Evolutionary conservation across 768 basidiomycete genomes (phyloP), one percentile per base, ranked within the genome.

Genomic region (Fomitopsis serialis): DNA sequence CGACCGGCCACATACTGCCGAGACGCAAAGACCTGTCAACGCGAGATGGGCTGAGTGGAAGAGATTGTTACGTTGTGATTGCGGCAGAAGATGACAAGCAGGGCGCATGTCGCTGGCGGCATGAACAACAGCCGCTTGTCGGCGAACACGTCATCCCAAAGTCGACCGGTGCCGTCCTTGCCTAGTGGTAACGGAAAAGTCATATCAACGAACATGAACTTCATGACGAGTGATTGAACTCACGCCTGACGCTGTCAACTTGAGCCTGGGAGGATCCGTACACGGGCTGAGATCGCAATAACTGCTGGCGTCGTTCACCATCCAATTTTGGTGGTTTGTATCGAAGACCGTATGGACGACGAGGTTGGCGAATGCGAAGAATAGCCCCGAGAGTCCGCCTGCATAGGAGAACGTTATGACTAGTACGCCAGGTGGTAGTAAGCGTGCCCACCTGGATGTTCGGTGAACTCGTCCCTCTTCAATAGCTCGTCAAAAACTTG

Each of bases 211-310:
- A n/a, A 17, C 15, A 42, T 13, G 49, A 6, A 24, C 4, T n/a
- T 8, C 21, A 34, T 9, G 29, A 21, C 15, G 25, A 8, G 29
- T 23, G n/a, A 17, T 45, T 29, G 11, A 17, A 58, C 65, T 73
- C 76, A 59, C 79, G 70, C 36, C 82, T 75, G 22, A 84, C 71
- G 19, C 66, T 62, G 54, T 77, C 68, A 58, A 61, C 69, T 53
- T 67, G 63, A 11, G 56, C 58, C 68, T 67, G 58, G 72, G 70
- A 75, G 61, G 72, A 70, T 9, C 82, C 82, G 58, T 84, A 85
- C 3, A 84, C 5, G 77, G 74, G 45, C 75, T 78, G 7, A 85
- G 68, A 60, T 84, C 81, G 23, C 84, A 72, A 56, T 84, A 83
- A 2, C 77, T 78, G 53, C 73, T 72, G 0, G 81, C 76, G 48